A percentile compares a stretch with the other conserved stretches of the same genome.
phyloP scores from a whole-genome alignment of 78 protist genomes.

The Protostelium mycophagum region DNA sequence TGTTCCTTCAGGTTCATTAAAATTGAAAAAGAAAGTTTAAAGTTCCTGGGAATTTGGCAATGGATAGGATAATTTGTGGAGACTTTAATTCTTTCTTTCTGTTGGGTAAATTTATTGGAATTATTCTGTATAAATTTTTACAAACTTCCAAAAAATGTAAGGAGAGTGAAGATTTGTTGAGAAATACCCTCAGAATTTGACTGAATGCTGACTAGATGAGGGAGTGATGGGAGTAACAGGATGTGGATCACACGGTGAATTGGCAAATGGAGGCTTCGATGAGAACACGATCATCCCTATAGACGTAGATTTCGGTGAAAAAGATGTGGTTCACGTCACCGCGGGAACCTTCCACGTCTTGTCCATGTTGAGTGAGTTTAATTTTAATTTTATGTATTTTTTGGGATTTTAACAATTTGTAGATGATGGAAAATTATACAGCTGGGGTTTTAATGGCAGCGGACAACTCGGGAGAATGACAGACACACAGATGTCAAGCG shows the following conservation, averaged over 20 bases:
- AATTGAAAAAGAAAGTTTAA: neutral
- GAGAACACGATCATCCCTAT: neutral
- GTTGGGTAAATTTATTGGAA: neutral
- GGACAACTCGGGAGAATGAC: neutral
- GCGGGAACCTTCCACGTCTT: neutral
- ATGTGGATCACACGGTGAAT: neutral
- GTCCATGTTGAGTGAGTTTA: neutral
- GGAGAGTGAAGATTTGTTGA: neutral
- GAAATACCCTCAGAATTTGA: too few relatives aligned
- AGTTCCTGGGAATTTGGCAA: neutral
- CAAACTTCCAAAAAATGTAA: neutral
- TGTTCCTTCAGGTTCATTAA: neutral
- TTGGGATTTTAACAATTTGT: neutral
- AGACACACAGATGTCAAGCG: neutral
- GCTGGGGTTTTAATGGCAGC: neutral
- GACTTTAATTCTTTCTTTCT: too few relatives aligned
- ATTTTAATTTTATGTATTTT: too few relatives aligned
- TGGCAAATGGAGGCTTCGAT: neutral
- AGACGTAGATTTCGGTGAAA: neutral
- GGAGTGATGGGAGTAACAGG: neutral
- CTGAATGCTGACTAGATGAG: neutral
- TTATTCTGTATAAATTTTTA: neutral
- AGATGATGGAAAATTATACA: neutral
- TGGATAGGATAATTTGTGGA: too few relatives aligned
- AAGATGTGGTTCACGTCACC: neutral